Conservation (phyloP, 2,329 filamentous ascomycete species). For the Acephala macrosclerotiorum region DNA sequence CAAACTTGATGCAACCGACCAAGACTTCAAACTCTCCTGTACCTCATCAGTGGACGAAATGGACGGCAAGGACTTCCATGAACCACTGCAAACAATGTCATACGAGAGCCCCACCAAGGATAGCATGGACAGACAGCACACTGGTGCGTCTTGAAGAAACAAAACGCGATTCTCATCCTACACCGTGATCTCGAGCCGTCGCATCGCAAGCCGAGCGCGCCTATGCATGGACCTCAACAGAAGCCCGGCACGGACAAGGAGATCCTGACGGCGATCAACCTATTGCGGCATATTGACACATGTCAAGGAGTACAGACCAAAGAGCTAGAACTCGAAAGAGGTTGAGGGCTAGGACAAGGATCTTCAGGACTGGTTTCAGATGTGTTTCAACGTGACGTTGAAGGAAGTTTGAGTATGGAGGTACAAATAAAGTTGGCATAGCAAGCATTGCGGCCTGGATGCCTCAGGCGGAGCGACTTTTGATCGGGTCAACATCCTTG, state of each 20-base stretch:
- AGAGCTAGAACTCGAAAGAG: not conserved
- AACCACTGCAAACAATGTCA: not conserved
- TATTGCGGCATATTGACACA: constrained; percentile 13
- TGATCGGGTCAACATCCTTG: not conserved
- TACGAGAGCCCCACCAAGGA: not conserved
- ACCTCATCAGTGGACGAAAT: not conserved
- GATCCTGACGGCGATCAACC: not conserved
- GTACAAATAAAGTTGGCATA: constrained; percentile 3
- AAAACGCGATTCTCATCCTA: constrained; percentile 13
- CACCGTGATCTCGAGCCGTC: not conserved
- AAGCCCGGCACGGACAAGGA: constrained; percentile 9
- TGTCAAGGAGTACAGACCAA: constrained; percentile 1
- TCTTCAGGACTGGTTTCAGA: constrained; percentile 6
- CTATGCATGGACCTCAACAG: constrained; percentile 3
- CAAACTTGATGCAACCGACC: not conserved
- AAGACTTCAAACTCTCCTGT: not conserved
- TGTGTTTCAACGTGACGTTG: constrained; percentile 12
- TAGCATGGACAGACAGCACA: not conserved
- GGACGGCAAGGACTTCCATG: not conserved
- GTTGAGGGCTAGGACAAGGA: not conserved
- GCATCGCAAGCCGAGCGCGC: constrained; percentile 6
- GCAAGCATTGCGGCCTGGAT: not conserved
- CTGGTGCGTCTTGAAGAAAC: constrained; percentile 13
- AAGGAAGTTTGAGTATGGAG: not conserved
- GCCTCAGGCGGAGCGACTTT: not conserved